A percentile compares a stretch with the other conserved stretches of the same genome.
Evolutionary conservation across 2,329 filamentous ascomycete species (phyloP).

Genomic region (Bretziella fagacearum): DNA sequence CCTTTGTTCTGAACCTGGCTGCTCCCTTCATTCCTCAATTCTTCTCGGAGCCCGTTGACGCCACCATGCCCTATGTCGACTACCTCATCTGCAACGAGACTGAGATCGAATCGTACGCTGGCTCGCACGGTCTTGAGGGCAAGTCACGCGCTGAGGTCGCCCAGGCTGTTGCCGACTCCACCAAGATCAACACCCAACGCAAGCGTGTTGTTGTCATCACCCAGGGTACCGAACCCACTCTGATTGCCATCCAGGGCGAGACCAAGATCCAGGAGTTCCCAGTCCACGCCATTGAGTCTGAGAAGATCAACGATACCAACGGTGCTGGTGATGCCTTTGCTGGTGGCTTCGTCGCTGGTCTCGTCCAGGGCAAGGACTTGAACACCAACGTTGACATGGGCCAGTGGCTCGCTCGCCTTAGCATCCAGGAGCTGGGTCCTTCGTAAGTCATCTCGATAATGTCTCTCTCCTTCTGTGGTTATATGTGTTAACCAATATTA

Average conservation of each 20-base stretch:
- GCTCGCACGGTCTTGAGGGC: slow-evolving; percentile 57
- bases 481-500: slow-evolving; percentile 1
- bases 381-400: slow-evolving; percentile 74
- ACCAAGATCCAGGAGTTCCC: slow-evolving; percentile 58
- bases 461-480: background rate
- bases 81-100: slow-evolving; percentile 95
- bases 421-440: slow-evolving; percentile 88
- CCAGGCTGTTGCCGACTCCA: slow-evolving; percentile 66
- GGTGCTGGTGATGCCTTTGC: slow-evolving; percentile 95
- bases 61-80: slow-evolving; percentile 79
- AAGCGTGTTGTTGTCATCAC: slow-evolving; percentile 82
- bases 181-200: slow-evolving; percentile 79
- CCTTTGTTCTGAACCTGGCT: slow-evolving; percentile 77
- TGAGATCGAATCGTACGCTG: slow-evolving; percentile 75
- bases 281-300: slow-evolving; percentile 60
- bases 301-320: slow-evolving; percentile 86
- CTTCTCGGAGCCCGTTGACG: slow-evolving; percentile 91
- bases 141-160: slow-evolving; percentile 74
- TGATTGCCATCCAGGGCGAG: slow-evolving; percentile 62
- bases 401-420: slow-evolving; percentile 87
- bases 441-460: slow-evolving; percentile 47
- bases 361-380: slow-evolving; percentile 69
- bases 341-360: slow-evolving; percentile 77
- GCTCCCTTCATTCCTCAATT: slow-evolving; percentile 94
- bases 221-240: slow-evolving; percentile 79